A percentile compares a stretch with the other conserved stretches of the same genome.
Evolutionary conservation across 768 basidiomycete species (phyloP).

Genomic region (Podaxis carcinomalis): DNA sequence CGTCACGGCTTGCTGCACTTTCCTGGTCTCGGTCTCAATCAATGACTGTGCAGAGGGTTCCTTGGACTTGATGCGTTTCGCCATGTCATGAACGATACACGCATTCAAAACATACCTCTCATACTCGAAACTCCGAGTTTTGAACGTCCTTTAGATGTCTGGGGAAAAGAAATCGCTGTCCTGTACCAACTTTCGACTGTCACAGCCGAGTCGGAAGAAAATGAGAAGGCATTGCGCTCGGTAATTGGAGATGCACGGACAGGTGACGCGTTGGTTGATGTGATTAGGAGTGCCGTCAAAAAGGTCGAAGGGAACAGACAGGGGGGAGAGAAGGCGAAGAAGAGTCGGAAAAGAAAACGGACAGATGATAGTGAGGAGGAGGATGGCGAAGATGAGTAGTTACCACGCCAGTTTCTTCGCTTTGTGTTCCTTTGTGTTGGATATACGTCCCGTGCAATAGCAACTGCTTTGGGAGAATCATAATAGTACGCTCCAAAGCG

Average conservation of each 20-base stretch:
- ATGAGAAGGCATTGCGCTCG: not conserved
- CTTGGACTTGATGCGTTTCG: constrained; percentile 61
- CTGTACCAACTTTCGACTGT: constrained; percentile 39
- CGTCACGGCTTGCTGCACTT: constrained; percentile 21
- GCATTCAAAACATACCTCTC: constrained; percentile 67
- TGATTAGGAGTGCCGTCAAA: constrained; percentile 17
- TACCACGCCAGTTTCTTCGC: not conserved
- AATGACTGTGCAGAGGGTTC: constrained; percentile 47
- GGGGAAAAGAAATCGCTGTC: constrained; percentile 69
- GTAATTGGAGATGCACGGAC: not conserved
- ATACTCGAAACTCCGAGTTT: constrained; percentile 80
- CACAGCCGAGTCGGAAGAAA: not conserved
- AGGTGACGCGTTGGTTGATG: constrained; percentile 8
- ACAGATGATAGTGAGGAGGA: constrained; percentile 17
- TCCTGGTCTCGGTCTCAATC: not conserved
- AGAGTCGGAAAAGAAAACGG: constrained; percentile 16
- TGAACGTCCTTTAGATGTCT: constrained; percentile 56
- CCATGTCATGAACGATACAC: constrained; percentile 63
- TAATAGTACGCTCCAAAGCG: too few species aligned
- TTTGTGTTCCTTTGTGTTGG: not conserved
- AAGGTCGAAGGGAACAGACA: constrained; percentile 9
- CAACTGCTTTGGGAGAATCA: not conserved
- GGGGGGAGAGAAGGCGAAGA: constrained; percentile 1
- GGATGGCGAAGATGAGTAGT: constrained; percentile 16
- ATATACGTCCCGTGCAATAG: not conserved